Evolutionary conservation across 2,329 filamentous ascomycete genomes (phyloP), one percentile per base, ranked within the genome.

Genomic region (Ophiocordyceps camponoti-leonardi): DNA sequence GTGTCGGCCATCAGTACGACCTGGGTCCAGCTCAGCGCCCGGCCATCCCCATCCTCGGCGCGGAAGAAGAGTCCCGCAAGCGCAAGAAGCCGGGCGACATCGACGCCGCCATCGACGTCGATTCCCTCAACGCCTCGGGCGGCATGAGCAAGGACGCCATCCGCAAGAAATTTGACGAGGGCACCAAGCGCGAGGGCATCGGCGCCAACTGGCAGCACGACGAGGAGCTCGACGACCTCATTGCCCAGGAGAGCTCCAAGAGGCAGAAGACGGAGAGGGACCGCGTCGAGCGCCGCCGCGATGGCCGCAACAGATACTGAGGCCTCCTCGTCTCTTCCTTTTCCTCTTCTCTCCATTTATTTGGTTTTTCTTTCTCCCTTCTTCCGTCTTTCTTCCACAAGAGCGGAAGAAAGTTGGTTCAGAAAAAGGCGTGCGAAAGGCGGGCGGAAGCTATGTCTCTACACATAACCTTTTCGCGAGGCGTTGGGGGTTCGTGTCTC

Each of bases 61-160:
- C 77, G 50, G 86, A 93, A 22, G 83, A 87, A 48, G 78, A 87
- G 46, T 72, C 63, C 22, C 70, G 85, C 56, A 92, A 93, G 67
- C 77, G 86, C 56, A 98, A 96, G 77, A 94, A 95, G 73, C 88
- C 84, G 4, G 92, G 90, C 39, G 92, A 98, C 60, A 76, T 98
- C 22, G 92, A 98, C 53, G 83, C 96, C 26, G 86, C 87, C 22
- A 78, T 98, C 50, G 87, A 96, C 55, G 77, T 86, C 6, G 90
- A 96, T 58, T 74, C 82, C 35, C 63, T 98, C 49, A 77, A 77
- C 51, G 72, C 75, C 39, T 75, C 81, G 49, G 86, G 86, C 53
- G 83, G 81, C 41, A 72, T 96, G 56, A 83, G 75, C 63, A 94
- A 90, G 61, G 88, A 94, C 23, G 84, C 88, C 54, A 62, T 98